These are phyloP conservation scores for Oxytropis ochrocephala DNA, from an alignment of 306 rosid species.

Conservation along the genomic window DNA sequence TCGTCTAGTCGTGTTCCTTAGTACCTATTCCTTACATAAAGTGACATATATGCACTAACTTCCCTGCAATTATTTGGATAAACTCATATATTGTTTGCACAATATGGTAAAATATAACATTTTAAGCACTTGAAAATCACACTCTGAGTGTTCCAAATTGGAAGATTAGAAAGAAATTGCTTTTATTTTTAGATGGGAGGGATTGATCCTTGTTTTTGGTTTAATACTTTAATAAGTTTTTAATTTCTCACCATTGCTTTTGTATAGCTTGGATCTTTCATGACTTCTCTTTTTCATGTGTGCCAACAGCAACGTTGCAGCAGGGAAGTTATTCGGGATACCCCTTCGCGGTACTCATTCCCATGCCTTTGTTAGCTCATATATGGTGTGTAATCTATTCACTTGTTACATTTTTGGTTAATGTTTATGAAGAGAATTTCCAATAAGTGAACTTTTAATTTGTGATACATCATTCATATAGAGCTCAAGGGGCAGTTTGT, in stretches of 20 bases:
- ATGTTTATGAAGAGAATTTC: slow-evolving; percentile 6
- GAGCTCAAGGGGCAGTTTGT: not conserved
- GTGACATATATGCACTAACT: not conserved
- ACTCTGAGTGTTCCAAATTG: not conserved
- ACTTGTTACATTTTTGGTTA: slow-evolving; percentile 12
- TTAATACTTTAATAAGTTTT: not conserved
- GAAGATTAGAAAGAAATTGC: not conserved
- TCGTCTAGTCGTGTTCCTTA: not conserved
- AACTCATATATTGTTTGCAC: not conserved
- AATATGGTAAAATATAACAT: not conserved
- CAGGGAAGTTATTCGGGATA: slow-evolving; percentile 91
- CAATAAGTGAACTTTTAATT: not conserved
- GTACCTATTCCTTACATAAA: not conserved
- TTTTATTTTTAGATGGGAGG: not conserved
- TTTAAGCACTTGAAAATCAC: not conserved
- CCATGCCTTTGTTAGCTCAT: slow-evolving; percentile 99
- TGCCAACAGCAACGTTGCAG: slow-evolving; percentile 87
- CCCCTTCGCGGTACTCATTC: slow-evolving; percentile 99
- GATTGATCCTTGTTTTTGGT: not conserved
- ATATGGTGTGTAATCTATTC: slow-evolving; percentile 65
- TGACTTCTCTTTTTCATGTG: slow-evolving; percentile 23
- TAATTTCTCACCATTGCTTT: slow-evolving; percentile 2
- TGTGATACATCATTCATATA: not conserved
- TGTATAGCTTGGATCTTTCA: slow-evolving; percentile 14
- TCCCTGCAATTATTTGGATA: not conserved